Evolutionary conservation across 2,329 filamentous ascomycete genomes (phyloP).

Genomic region (Colletotrichum endophyticum): DNA sequence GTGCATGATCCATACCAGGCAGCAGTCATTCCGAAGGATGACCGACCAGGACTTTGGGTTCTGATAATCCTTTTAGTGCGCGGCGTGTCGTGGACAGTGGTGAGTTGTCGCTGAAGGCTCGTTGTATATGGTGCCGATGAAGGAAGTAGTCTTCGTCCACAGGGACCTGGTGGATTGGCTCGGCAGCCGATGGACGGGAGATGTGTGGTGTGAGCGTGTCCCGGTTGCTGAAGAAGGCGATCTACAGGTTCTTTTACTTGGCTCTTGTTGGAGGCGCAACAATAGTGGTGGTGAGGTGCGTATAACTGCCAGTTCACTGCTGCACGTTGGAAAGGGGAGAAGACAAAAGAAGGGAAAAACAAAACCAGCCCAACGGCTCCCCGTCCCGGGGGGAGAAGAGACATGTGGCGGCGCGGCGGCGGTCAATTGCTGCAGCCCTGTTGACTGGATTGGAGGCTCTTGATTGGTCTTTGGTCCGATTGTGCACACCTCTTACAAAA

Average conservation of each 20-base stretch:
- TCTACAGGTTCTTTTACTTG: not conserved
- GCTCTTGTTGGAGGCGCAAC: not conserved
- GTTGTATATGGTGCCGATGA: not conserved
- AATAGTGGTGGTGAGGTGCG: not conserved
- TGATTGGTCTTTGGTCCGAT: not conserved
- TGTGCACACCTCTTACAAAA: not conserved
- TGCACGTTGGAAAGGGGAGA: not conserved
- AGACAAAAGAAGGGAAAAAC: not conserved
- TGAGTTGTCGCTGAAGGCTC: not conserved
- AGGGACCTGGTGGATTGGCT: not conserved
- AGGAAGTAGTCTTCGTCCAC: not conserved
- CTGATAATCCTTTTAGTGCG: not conserved
- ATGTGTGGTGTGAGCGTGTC: not conserved
- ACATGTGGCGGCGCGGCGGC: not conserved
- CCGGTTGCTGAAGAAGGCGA: not conserved
- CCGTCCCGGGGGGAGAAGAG: not conserved
- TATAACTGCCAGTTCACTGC: not conserved
- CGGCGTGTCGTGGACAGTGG: not conserved
- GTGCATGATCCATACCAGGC: not conserved
- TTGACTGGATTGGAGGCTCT: not conserved
- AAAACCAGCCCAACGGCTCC: not conserved
- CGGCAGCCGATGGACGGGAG: not conserved
- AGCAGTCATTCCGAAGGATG: not conserved
- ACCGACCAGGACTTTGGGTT: not conserved
- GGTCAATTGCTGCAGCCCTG: conserved; percentile 6